Evolutionary conservation across 208 protist genomes (phyloP).

Genomic region (Crithidia fasciculata): DNA sequence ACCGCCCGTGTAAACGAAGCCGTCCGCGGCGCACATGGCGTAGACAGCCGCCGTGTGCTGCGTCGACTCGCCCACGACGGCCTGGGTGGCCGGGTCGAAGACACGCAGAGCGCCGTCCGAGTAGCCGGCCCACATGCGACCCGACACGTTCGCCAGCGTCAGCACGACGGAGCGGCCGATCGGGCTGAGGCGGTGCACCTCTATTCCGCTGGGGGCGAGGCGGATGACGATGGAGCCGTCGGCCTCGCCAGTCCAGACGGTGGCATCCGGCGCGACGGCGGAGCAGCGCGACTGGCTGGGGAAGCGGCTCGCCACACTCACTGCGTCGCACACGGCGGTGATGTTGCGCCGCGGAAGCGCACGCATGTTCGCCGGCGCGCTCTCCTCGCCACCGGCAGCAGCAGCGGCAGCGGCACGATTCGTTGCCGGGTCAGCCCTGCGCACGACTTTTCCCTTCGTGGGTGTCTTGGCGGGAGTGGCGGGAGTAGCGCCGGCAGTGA

Average conservation of each 20-base stretch:
- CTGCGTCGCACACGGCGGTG: conserved; percentile 24
- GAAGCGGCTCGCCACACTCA: conserved; percentile 47
- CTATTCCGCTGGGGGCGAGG: conserved; percentile 42
- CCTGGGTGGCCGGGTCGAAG: conserved; percentile 37
- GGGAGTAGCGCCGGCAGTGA: neutral
- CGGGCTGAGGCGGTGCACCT: conserved; percentile 38
- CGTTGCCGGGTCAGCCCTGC: conserved; percentile 2
- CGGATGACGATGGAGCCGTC: conserved; percentile 62
- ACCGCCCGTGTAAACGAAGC: conserved; percentile 67
- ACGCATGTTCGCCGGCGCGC: conserved; percentile 12
- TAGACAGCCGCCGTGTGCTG: conserved; percentile 69
- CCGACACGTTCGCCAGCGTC: conserved; percentile 33
- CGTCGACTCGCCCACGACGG: conserved; percentile 45
- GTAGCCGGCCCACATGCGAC: conserved; percentile 67
- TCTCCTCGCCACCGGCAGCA: neutral
- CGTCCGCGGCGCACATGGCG: conserved; percentile 42
- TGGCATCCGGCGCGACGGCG: conserved; percentile 49
- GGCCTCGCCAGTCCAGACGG: conserved; percentile 68
- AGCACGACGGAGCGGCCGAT: conserved; percentile 29
- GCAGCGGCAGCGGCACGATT: neutral
- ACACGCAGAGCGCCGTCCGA: conserved; percentile 65
- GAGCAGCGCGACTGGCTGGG: conserved; percentile 57
- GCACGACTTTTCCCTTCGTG: conserved; percentile 18
- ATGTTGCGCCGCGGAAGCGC: neutral
- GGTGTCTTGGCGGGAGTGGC: conserved; percentile 2